Percentiles rank a stretch among this genome's conserved stretches.
phyloP scores from a whole-genome alignment of 441 rosid species.

The Hypseocharis bilobata region DNA sequence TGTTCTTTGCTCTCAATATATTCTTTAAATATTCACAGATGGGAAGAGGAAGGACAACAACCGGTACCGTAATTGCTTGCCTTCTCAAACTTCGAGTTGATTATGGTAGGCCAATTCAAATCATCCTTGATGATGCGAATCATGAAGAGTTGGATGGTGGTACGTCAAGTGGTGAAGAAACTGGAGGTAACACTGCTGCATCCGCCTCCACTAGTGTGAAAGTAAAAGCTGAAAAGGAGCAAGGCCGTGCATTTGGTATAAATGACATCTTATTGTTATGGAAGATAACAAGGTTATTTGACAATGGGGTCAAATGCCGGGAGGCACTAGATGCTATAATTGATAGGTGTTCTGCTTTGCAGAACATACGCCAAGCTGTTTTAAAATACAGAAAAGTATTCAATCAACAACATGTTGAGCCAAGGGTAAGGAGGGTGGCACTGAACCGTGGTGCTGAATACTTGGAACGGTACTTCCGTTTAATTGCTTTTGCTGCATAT shows the following conservation, averaged over 20 bases:
- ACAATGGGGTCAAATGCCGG: conserved; percentile 84
- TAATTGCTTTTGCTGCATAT: conserved; percentile 96
- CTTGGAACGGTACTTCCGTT: conserved; percentile 78
- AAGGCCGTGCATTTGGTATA: conserved; percentile 71
- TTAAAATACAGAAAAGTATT: conserved; percentile 71
- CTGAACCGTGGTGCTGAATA: conserved; percentile 93
- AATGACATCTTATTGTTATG: conserved; percentile 74
- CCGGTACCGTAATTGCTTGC: conserved; percentile 98
- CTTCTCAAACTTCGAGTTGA: conserved; percentile 85
- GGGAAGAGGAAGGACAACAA: conserved; percentile 99
- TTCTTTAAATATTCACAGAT: conserved; percentile 43
- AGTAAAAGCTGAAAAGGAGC: conserved; percentile 39
- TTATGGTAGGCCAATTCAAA: conserved; percentile 74
- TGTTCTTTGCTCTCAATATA: conserved; percentile 15
- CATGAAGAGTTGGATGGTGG: conserved; percentile 68
- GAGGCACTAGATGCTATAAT: conserved; percentile 90
- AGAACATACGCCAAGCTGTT: conserved; percentile 93
- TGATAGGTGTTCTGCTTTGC: conserved; percentile 91
- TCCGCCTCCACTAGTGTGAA: conserved; percentile 30
- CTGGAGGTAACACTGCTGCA: conserved; percentile 38
- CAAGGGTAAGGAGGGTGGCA: conserved; percentile 83
- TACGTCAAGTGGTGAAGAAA: conserved; percentile 93
- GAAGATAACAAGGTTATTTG: conserved; percentile 91
- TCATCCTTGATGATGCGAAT: conserved; percentile 43
- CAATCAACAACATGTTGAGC: conserved; percentile 91